A percentile compares a stretch with the other conserved stretches of the same genome.
Conservation (phyloP, 495 filamentous ascomycete species). For the Letharia lupina region DNA sequence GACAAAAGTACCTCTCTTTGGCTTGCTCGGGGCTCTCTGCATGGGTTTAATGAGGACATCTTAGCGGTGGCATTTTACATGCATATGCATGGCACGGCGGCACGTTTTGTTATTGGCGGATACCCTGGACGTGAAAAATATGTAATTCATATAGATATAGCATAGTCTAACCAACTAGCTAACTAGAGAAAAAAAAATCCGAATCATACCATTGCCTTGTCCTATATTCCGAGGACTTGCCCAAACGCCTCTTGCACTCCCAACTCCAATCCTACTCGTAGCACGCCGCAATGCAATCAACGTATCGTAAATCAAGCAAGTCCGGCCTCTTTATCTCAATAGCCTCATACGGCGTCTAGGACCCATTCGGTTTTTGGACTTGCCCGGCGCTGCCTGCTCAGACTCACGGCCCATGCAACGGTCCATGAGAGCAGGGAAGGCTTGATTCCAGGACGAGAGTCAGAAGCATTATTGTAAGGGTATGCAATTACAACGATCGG, state of each 20-base stretch:
- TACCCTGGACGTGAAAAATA: background rate
- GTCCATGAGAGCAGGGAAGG: background rate
- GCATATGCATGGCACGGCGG: constrained; percentile 1
- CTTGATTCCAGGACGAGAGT: background rate
- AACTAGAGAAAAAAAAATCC: background rate
- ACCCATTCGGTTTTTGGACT: no score
- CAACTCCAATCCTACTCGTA: constrained; percentile 3
- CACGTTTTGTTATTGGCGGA: background rate
- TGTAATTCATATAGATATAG: background rate
- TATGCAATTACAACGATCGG: background rate
- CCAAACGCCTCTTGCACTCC: background rate
- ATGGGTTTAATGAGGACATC: background rate
- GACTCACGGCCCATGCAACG: background rate
- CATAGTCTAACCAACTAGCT: background rate
- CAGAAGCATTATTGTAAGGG: background rate
- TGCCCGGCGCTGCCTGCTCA: background rate
- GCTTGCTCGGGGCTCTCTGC: background rate
- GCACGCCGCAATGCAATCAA: constrained; percentile 11
- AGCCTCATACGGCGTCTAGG: background rate
- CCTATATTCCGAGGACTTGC: background rate
- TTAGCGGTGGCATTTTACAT: background rate
- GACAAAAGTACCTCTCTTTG: background rate
- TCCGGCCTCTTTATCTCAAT: background rate
- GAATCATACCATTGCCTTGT: background rate
- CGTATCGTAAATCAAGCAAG: background rate